Percentiles rank a stretch among this genome's conserved stretches.
Evolutionary conservation across 306 rosid genomes (phyloP).

Genomic region (Acmispon strigosus): DNA sequence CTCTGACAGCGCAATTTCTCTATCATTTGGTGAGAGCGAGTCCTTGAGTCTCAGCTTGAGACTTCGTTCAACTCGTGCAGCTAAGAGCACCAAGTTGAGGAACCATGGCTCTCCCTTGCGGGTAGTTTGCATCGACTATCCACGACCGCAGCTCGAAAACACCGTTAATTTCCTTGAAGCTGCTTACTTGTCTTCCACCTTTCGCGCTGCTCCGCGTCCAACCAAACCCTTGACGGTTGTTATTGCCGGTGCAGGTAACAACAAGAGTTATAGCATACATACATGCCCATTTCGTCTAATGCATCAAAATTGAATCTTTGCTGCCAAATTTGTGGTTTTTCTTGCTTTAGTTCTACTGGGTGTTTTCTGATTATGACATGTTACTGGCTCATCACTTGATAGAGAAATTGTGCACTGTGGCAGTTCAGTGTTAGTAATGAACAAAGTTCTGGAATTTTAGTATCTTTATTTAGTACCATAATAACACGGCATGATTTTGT

Average conservation of each 20-base stretch:
- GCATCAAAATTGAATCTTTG: neutral
- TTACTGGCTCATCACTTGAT: too few relatives aligned
- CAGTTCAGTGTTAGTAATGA: neutral
- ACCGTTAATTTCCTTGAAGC: slow-evolving; percentile 82
- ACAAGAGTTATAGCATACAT: neutral
- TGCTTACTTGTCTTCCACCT: slow-evolving; percentile 70
- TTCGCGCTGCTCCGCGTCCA: slow-evolving; percentile 65
- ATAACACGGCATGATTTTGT: neutral
- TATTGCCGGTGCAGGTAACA: slow-evolving; percentile 92
- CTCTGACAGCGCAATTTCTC: slow-evolving; percentile 23
- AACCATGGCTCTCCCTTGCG: slow-evolving; percentile 39
- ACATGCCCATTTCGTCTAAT: neutral
- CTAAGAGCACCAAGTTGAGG: slow-evolving; percentile 21
- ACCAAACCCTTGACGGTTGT: slow-evolving; percentile 62
- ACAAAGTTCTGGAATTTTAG: neutral
- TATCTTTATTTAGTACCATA: neutral
- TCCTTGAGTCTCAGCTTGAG: slow-evolving; percentile 32
- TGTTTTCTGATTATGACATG: too few relatives aligned
- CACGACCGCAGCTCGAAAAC: slow-evolving; percentile 76
- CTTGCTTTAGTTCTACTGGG: neutral
- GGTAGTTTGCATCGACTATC: slow-evolving; percentile 81
- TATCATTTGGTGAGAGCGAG: slow-evolving; percentile 48
- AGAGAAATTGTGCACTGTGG: neutral
- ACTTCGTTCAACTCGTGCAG: slow-evolving; percentile 19
- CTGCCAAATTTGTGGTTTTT: neutral